Conservation (phyloP, 2,329 filamentous ascomycete species). For the Ophiocordyceps australis region DNA sequence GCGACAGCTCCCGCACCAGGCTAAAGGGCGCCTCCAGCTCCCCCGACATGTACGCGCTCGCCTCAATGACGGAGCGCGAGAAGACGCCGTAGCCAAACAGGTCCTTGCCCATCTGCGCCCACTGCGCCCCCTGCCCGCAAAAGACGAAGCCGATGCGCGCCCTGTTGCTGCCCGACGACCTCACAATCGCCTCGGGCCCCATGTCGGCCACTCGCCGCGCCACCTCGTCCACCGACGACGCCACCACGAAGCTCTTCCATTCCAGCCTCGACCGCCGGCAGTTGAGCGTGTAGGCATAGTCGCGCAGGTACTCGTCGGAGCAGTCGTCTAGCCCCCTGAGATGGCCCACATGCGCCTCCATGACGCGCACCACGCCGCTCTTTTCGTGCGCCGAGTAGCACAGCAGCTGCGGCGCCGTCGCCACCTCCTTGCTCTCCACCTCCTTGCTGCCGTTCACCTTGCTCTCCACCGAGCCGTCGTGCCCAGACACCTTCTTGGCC, state of each 20-base stretch:
- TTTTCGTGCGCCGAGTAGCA: constrained; percentile 25
- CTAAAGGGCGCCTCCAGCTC: constrained; percentile 13
- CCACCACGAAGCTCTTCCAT: constrained; percentile 21
- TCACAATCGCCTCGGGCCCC: constrained; percentile 5
- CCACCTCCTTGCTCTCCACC: background rate
- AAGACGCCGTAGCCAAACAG: constrained; percentile 23
- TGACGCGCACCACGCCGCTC: constrained; percentile 15
- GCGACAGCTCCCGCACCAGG: constrained; percentile 17
- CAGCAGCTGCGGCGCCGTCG: constrained; percentile 15
- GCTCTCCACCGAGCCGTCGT: constrained; percentile 14
- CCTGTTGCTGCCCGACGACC: constrained; percentile 8
- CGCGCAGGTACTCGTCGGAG: constrained; percentile 9
- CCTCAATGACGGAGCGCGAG: constrained; percentile 16
- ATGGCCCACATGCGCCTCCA: constrained; percentile 15
- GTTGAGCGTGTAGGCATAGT: constrained; percentile 27
- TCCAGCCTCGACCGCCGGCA: constrained; percentile 24
- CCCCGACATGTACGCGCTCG: constrained; percentile 11
- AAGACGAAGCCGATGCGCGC: constrained; percentile 21
- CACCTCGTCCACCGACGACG: constrained; percentile 15
- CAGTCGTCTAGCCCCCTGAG: constrained; percentile 6
- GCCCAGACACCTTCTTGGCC: constrained; percentile 13
- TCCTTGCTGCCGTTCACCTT: background rate
- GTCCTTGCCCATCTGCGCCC: constrained; percentile 21
- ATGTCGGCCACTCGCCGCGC: constrained; percentile 7
- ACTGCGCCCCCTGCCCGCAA: constrained; percentile 23